Conservation (phyloP, 2,329 filamentous ascomycete species). For the Fusarium solani-melongenae region DNA sequence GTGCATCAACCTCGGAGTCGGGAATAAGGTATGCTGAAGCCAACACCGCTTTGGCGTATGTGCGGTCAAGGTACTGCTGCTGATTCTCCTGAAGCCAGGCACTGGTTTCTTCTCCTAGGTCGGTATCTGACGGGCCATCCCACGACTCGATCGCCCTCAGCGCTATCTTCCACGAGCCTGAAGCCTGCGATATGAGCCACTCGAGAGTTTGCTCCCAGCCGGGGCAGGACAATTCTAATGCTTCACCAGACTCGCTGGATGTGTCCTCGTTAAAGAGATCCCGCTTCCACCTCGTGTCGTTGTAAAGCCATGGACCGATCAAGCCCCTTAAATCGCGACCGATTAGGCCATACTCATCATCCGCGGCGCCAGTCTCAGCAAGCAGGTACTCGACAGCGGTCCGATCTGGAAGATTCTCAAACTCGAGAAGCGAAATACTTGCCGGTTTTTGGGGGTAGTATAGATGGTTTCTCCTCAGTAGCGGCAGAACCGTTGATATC, state of each 20-base stretch:
- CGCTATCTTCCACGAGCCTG: conserved; percentile 70
- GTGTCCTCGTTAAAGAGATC: conserved; percentile 10
- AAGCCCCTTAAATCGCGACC: conserved; percentile 75
- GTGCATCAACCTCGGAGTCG: conserved; percentile 66
- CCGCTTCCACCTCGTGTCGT: conserved; percentile 66
- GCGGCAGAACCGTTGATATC: conserved; percentile 74
- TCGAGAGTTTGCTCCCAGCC: conserved; percentile 77
- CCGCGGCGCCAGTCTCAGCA: conserved; percentile 60
- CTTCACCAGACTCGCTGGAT: conserved; percentile 42
- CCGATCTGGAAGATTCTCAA: conserved; percentile 69
- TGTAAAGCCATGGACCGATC: conserved; percentile 79
- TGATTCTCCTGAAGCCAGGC: conserved; percentile 70
- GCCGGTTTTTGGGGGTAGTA: conserved; percentile 69
- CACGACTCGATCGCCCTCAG: conserved; percentile 74
- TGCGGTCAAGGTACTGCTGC: conserved; percentile 67
- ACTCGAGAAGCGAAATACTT: conserved; percentile 68
- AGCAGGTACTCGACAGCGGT: conserved; percentile 72
- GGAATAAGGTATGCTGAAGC: conserved; percentile 76
- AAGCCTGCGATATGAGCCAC: conserved; percentile 73
- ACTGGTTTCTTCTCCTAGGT: conserved; percentile 70
- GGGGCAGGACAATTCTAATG: conserved; percentile 54
- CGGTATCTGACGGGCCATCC: conserved; percentile 78
- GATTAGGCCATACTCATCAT: conserved; percentile 55
- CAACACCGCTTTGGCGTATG: conserved; percentile 75
- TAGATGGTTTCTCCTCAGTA: conserved; percentile 75